phyloP scores from a whole-genome alignment of 1,284 basidiomycete species.

The Irpex sp. region DNA sequence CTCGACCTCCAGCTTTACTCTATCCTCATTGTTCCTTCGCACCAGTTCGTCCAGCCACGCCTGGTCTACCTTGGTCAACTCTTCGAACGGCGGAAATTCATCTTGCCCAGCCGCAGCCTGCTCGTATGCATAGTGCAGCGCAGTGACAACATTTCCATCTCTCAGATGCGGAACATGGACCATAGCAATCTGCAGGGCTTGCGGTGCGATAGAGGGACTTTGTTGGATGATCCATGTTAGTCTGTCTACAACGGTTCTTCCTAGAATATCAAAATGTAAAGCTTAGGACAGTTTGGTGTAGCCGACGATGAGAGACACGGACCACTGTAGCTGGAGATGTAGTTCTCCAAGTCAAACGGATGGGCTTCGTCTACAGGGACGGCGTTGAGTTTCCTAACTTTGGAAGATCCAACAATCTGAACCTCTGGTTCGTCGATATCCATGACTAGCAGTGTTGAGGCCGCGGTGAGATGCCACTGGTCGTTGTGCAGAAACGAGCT shows the following conservation, averaged over 20 bases:
- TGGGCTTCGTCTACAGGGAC: slow-evolving; percentile 66
- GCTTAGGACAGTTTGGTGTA: not conserved
- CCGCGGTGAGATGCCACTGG: not conserved
- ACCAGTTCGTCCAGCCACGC: slow-evolving; percentile 66
- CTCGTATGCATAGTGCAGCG: slow-evolving; percentile 56
- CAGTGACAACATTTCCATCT: slow-evolving; percentile 58
- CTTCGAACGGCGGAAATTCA: slow-evolving; percentile 40
- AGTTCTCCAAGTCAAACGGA: slow-evolving; percentile 76
- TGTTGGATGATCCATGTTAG: slow-evolving; percentile 60
- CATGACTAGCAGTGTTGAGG: not conserved
- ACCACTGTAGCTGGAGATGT: slow-evolving; percentile 65
- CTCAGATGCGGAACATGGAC: slow-evolving; percentile 57
- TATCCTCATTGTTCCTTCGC: slow-evolving; percentile 60
- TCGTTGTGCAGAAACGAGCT: not conserved
- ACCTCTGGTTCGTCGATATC: not conserved
- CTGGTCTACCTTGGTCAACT: slow-evolving; percentile 47
- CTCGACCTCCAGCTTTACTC: slow-evolving; percentile 79
- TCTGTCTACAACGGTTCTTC: slow-evolving; percentile 65
- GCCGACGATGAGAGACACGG: not conserved
- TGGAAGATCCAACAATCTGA: not conserved
- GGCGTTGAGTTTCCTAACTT: not conserved
- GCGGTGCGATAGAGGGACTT: slow-evolving; percentile 64
- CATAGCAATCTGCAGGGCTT: slow-evolving; percentile 64
- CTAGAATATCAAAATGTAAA: slow-evolving; percentile 30
- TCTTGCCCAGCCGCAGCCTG: slow-evolving; percentile 36